phyloP scores from a whole-genome alignment of 371 early-diverging fungal species.

The Mucor circinelloides region DNA sequence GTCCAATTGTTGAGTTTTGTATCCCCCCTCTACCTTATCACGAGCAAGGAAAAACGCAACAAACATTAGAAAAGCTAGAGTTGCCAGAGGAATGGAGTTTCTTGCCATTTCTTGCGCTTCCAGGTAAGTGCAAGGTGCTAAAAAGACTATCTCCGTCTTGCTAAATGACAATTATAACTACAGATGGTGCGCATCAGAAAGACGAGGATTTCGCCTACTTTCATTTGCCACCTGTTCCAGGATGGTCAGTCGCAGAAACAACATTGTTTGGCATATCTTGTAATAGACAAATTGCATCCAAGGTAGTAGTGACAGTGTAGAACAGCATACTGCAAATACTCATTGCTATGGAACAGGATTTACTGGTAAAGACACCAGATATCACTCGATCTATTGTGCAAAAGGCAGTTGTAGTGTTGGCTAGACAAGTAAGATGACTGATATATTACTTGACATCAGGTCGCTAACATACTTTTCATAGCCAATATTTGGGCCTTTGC shows the following conservation, averaged over 20 bases:
- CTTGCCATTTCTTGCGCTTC: constrained; percentile 68
- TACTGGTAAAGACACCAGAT: constrained; percentile 71
- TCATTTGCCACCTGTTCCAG: constrained; percentile 77
- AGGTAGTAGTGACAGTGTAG: constrained; percentile 24
- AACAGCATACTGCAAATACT: background rate
- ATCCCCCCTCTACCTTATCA: constrained; percentile 71
- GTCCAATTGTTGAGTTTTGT: constrained; percentile 74
- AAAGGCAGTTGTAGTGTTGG: constrained; percentile 80
- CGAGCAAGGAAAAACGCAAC: constrained; percentile 17
- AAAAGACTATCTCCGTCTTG: no score
- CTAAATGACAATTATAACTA: background rate
- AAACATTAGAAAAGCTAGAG: constrained; percentile 52
- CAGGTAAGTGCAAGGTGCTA: constrained; percentile 47
- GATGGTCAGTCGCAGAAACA: constrained; percentile 63
- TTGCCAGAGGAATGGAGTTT: constrained; percentile 84
- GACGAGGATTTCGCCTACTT: constrained; percentile 87
- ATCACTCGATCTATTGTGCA: constrained; percentile 82
- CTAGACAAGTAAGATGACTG: constrained; percentile 57
- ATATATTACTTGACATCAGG: background rate
- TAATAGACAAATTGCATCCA: constrained; percentile 77
- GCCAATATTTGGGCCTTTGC: constrained; percentile 76
- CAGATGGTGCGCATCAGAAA: constrained; percentile 84
- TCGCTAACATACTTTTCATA: constrained; percentile 21
- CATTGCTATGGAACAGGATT: constrained; percentile 41
- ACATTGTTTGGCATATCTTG: constrained; percentile 87